phyloP scores from a whole-genome alignment of 2,329 filamentous ascomycete genomes.

The Neonectria hederae region DNA sequence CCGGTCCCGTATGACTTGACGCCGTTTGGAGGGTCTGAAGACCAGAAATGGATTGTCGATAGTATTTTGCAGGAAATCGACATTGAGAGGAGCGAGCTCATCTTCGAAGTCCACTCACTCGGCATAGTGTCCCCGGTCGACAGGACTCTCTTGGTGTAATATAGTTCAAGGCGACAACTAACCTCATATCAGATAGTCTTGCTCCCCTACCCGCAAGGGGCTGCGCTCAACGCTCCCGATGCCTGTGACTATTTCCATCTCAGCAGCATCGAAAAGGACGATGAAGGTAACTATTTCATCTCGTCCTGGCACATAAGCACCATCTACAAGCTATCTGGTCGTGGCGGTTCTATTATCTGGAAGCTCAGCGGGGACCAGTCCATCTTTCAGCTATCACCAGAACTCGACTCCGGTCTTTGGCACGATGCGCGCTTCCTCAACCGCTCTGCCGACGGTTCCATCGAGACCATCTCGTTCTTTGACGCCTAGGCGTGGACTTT shows the following conservation, averaged over 20 bases:
- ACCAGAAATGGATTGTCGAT: constrained; percentile 61
- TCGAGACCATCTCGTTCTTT: constrained; percentile 62
- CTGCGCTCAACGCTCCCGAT: constrained; percentile 16
- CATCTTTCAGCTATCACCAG: constrained; percentile 45
- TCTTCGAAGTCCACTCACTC: constrained; percentile 26
- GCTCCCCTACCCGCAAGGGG: constrained; percentile 12
- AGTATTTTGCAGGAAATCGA: constrained; percentile 26
- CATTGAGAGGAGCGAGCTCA: constrained; percentile 27
- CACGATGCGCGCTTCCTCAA: constrained; percentile 58
- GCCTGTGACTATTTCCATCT: constrained; percentile 44
- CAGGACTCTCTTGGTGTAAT: neutral
- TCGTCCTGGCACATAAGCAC: constrained; percentile 37
- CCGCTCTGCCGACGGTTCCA: constrained; percentile 48
- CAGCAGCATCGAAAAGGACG: constrained; percentile 52
- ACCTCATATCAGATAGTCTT: constrained; percentile 11
- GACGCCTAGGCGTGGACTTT: constrained; percentile 55
- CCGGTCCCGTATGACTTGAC: constrained; percentile 56
- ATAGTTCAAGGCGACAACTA: neutral
- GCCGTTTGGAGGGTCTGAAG: constrained; percentile 53
- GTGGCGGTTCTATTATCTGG: constrained; percentile 62
- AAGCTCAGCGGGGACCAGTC: constrained; percentile 58
- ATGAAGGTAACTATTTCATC: constrained; percentile 43
- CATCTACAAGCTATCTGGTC: constrained; percentile 47
- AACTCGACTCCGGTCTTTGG: constrained; percentile 58
- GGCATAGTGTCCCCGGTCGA: constrained; percentile 23